Conservation (phyloP, 2,329 filamentous ascomycete genomes). For the Fusarium pseudograminearum region DNA sequence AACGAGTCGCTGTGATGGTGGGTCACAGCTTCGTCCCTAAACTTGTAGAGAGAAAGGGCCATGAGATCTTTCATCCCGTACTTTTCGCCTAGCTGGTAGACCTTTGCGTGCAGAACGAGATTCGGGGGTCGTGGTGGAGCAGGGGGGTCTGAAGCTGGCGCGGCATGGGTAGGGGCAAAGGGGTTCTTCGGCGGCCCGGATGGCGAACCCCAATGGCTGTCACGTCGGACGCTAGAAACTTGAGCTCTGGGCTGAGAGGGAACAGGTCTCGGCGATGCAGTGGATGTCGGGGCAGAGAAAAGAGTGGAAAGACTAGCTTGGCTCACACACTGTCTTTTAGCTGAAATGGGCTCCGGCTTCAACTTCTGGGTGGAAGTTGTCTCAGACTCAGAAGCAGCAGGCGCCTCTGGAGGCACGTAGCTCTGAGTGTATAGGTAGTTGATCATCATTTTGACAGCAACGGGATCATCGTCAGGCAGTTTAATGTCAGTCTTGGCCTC, state of each 20-base stretch:
- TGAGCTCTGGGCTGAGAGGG: background rate
- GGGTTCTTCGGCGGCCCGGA: background rate
- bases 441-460: constrained; percentile 15
- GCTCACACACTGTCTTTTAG: background rate
- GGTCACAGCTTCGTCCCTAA: background rate
- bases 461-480: constrained; percentile 8
- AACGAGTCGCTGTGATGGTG: background rate
- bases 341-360: background rate
- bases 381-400: background rate
- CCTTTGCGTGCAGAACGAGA: background rate
- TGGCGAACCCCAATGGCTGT: background rate
- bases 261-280: background rate
- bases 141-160: background rate
- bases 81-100: constrained; percentile 15
- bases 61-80: constrained; percentile 1
- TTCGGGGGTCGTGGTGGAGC: background rate
- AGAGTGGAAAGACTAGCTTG: background rate
- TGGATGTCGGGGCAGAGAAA: background rate
- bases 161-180: background rate
- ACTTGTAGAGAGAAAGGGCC: background rate
- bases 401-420: background rate
- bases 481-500: constrained; percentile 7
- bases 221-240: background rate
- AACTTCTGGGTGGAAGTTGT: background rate
- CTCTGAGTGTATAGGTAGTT: constrained; percentile 9